These are phyloP conservation scores for Yarrowia yakushimensis DNA, from an alignment of 805 yeast species.

Conservation along the genomic window DNA sequence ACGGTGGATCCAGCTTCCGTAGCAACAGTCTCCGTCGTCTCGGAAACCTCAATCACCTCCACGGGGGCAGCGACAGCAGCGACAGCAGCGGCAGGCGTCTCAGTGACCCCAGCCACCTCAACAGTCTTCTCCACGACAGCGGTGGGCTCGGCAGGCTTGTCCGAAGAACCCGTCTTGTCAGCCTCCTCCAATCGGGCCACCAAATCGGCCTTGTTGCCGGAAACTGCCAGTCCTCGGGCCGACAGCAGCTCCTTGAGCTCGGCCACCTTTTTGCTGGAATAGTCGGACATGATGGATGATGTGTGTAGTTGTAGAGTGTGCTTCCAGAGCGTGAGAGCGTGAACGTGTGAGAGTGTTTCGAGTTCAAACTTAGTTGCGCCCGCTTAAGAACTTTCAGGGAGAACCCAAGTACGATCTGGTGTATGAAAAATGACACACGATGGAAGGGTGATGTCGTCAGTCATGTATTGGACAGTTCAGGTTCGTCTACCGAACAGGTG, in stretches of 20 bases:
- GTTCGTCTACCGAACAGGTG: no score
- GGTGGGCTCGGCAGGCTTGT: neutral
- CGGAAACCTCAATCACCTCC: constrained; percentile 28
- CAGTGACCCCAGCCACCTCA: no score
- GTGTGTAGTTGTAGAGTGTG: neutral
- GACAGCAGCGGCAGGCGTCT: neutral
- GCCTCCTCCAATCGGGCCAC: constrained; percentile 59
- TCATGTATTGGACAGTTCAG: no score
- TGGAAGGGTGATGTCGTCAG: no score
- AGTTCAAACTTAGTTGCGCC: neutral
- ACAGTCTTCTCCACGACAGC: no score
- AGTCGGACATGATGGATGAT: constrained; percentile 29
- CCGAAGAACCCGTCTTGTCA: constrained; percentile 42
- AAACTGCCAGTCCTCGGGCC: constrained; percentile 58
- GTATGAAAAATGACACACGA: no score
- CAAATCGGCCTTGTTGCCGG: constrained; percentile 81
- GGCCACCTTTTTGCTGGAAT: constrained; percentile 48
- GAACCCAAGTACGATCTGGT: no score
- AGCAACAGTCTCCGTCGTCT: constrained; percentile 22
- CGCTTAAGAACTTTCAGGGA: no score
- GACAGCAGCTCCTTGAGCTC: constrained; percentile 79
- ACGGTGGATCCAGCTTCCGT: no score
- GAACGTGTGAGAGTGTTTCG: no score
- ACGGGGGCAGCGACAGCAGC: neutral
- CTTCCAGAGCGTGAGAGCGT: no score